Conservation (phyloP, 1,284 basidiomycete species). For the Inonotus obliquus region DNA sequence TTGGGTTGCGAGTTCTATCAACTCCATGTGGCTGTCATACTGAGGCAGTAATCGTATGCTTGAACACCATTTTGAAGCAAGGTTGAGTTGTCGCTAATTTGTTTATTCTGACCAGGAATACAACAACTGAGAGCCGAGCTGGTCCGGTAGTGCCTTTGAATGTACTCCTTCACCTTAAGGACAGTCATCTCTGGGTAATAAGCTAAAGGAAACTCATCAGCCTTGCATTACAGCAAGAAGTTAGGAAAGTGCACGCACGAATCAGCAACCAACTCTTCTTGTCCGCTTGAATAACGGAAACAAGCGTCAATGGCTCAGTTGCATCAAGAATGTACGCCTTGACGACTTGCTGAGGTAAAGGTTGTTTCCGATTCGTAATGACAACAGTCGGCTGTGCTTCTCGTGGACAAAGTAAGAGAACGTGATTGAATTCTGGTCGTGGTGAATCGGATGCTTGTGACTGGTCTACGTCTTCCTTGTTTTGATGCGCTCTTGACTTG, state of each 20-base stretch:
- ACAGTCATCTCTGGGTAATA: constrained; percentile 11
- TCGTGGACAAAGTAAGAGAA: constrained; percentile 16
- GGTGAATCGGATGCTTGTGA: background rate
- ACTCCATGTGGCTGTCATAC: constrained; percentile 5
- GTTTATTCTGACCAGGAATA: background rate
- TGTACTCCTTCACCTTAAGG: constrained; percentile 13
- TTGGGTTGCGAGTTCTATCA: background rate
- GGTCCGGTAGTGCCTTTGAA: background rate
- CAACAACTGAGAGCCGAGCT: background rate
- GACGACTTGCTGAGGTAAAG: constrained; percentile 10
- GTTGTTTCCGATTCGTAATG: constrained; percentile 3
- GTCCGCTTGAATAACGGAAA: constrained; percentile 9
- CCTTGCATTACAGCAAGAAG: background rate
- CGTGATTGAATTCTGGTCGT: constrained; percentile 14
- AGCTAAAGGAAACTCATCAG: constrained; percentile 5
- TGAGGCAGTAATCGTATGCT: constrained; percentile 13
- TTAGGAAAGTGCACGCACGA: constrained; percentile 1
- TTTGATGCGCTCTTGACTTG: background rate
- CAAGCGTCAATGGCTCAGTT: constrained; percentile 7
- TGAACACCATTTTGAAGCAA: constrained; percentile 6
- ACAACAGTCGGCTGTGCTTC: constrained; percentile 8
- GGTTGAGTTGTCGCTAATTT: constrained; percentile 5
- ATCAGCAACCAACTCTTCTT: constrained; percentile 13
- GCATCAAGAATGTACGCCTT: constrained; percentile 14
- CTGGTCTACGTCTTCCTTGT: background rate